phyloP scores from a whole-genome alignment of 2,329 filamentous ascomycete genomes.

The Ophiostoma sp. region DNA sequence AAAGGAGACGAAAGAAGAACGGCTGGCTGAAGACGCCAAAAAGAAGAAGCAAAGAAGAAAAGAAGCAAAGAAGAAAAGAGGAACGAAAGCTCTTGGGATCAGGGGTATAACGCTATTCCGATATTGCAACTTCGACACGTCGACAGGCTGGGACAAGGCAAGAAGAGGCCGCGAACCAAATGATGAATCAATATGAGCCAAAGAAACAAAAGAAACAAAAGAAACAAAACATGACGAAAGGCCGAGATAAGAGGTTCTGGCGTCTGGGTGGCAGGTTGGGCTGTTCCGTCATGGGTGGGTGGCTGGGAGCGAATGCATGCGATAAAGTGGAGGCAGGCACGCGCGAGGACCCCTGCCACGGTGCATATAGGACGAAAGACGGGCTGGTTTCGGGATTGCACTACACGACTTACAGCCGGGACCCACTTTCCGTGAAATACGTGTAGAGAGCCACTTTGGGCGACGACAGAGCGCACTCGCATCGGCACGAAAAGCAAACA shows the following conservation, averaged over 20 bases:
- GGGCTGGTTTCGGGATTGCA: background rate
- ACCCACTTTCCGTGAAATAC: background rate
- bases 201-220: background rate
- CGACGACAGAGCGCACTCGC: background rate
- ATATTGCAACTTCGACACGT: too few relatives aligned
- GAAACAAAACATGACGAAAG: background rate
- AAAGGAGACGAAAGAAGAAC: background rate
- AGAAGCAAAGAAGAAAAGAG: too few relatives aligned
- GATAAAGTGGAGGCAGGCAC: background rate
- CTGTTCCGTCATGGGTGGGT: slow-evolving; percentile 15
- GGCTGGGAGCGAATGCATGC: slow-evolving; percentile 11
- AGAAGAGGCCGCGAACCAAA: too few relatives aligned
- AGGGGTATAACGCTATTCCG: too few relatives aligned
- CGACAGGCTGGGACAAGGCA: too few relatives aligned
- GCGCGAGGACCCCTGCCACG: background rate
- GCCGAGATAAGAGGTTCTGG: background rate
- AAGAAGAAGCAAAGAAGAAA: too few relatives aligned
- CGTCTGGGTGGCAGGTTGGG: slow-evolving; percentile 4
- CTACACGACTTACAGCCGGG: background rate
- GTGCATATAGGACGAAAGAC: background rate
- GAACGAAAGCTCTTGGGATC: too few relatives aligned
- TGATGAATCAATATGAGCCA: background rate
- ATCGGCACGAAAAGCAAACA: too few relatives aligned
- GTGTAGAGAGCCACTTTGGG: slow-evolving; percentile 1
- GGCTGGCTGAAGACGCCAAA: too few relatives aligned